Evolutionary conservation across 1,139 yeast species (phyloP).

Genomic region (Zygosaccharomyces pseudobailii): DNA sequence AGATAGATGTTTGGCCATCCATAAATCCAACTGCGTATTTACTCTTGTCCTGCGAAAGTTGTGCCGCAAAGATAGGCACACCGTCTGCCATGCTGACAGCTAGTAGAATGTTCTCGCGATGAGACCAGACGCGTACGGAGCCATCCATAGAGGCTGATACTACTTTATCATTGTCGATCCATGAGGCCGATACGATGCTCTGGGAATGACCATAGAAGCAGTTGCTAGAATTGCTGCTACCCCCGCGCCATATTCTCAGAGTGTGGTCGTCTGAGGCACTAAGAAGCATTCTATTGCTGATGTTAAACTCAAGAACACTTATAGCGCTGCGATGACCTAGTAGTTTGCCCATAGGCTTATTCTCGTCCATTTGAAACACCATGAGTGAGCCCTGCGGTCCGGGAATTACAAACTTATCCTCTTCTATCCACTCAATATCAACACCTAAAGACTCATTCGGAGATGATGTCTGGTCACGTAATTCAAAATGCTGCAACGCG

Average conservation of each 20-base stretch:
- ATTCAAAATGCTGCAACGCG: constrained; percentile 42
- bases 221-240: constrained; percentile 45
- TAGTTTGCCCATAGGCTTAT: constrained; percentile 54
- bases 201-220: constrained; percentile 48
- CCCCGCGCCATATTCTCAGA: constrained; percentile 70
- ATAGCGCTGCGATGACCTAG: constrained; percentile 66
- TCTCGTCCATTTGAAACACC: constrained; percentile 52
- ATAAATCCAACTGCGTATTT: constrained; percentile 61
- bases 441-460: constrained; percentile 38
- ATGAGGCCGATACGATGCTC: constrained; percentile 51
- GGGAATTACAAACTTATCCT: constrained; percentile 63
- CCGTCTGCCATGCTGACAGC: constrained; percentile 43
- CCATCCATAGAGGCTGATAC: constrained; percentile 67
- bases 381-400: constrained; percentile 53
- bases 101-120: constrained; percentile 40
- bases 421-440: constrained; percentile 70
- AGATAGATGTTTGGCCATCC: constrained; percentile 42
- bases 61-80: constrained; percentile 49
- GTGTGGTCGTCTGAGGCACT: constrained; percentile 74
- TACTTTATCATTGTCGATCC: constrained; percentile 43
- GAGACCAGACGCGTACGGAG: constrained; percentile 63
- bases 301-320: constrained; percentile 53
- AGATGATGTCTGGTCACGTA: constrained; percentile 14
- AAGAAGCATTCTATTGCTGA: constrained; percentile 50
- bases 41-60: constrained; percentile 46